Base-by-base conservation (phyloP, 441 rosid genomes). In the Adansonia grandidieri region DNA sequence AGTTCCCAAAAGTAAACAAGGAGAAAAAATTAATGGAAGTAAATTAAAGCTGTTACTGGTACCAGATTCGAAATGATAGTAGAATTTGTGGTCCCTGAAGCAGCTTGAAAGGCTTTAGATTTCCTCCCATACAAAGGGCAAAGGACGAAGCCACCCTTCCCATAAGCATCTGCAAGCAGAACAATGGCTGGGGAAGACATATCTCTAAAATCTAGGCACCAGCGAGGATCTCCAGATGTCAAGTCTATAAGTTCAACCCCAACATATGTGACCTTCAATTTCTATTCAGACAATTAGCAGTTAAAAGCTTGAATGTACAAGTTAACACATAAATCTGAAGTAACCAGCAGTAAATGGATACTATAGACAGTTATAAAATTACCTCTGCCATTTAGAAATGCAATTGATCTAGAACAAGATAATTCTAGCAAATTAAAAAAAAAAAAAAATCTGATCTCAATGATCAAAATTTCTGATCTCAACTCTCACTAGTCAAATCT, bases 171-270 rank as follows among this genome's bases (percentile, higher is more conserved):
- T 76, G 94, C 85, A 75, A 97, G 93, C 57, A 87, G 88, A 78
- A 95, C 61, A 56, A 97, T 83, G 65, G 98, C 94, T 11, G 98
- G 99, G 63, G 99, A 91, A 81, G 73, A 86, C 98, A 93, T 95
- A 79, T 97, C 98, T 91, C 99, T 95, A 80, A 97, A 97, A 84
- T 95, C 99, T 89, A 97, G 87, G 86, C 96, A 93, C 99, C 99
- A 97, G 65, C 94, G 91, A 53, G 88, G 88, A 77, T 93, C 94
- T 71, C 98, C 99, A 11, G 95, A 88, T 77, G 86, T 91, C 75
- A 87, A 81, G 48, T 95, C 99, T 44, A 91, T 62, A 77, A 97
- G 89, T 85, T 95, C 98, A 65, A 95, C 88, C 77, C 98, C 99
- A 57, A 86, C 88, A 87, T 82, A 86, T 28, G 98, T 97, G 78